These are phyloP conservation scores for Dalbergia cochinchinensis DNA, from an alignment of 306 rosid species.

Conservation along the genomic window DNA sequence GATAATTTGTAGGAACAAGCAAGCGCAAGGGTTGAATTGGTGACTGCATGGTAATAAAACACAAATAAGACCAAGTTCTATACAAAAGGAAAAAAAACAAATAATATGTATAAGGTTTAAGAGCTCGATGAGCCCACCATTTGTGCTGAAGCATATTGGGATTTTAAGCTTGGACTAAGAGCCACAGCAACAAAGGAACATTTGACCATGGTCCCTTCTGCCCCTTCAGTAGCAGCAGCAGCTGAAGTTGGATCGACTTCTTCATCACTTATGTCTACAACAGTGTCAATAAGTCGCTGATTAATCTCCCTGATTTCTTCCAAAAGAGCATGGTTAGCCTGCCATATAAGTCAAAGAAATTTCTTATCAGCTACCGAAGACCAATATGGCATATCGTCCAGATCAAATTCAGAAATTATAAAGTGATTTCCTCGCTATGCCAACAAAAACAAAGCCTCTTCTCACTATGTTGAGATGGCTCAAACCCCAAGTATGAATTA, in stretches of 20 bases:
- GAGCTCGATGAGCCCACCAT: slow-evolving; percentile 65
- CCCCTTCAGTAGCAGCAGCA: slow-evolving; percentile 77
- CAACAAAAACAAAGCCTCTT: neutral
- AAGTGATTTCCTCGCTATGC: slow-evolving; percentile 20
- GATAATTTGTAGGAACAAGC: slow-evolving; percentile 96
- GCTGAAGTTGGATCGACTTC: slow-evolving; percentile 84
- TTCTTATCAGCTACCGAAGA: slow-evolving; percentile 40
- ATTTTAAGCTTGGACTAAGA: slow-evolving; percentile 89
- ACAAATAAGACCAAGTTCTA: slow-evolving; percentile 36
- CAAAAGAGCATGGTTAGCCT: slow-evolving; percentile 89
- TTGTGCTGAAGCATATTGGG: slow-evolving; percentile 84
- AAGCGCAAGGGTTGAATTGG: slow-evolving; percentile 94
- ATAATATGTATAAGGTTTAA: neutral
- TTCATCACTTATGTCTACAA: slow-evolving; percentile 84
- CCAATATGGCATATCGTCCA: neutral
- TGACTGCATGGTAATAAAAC: slow-evolving; percentile 73
- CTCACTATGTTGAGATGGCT: neutral
- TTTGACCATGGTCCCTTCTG: slow-evolving; percentile 92
- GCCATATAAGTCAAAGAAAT: slow-evolving; percentile 47
- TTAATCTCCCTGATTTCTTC: slow-evolving; percentile 96
- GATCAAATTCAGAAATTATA: slow-evolving; percentile 14
- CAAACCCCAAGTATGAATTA: slow-evolving; percentile 1
- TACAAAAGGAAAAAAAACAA: neutral
- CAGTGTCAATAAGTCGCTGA: slow-evolving; percentile 90
- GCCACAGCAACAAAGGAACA: slow-evolving; percentile 94